These are phyloP conservation scores for Paramecium sonneborni DNA, from an alignment of 73 alveolate genomes.

Conservation along the genomic window DNA sequence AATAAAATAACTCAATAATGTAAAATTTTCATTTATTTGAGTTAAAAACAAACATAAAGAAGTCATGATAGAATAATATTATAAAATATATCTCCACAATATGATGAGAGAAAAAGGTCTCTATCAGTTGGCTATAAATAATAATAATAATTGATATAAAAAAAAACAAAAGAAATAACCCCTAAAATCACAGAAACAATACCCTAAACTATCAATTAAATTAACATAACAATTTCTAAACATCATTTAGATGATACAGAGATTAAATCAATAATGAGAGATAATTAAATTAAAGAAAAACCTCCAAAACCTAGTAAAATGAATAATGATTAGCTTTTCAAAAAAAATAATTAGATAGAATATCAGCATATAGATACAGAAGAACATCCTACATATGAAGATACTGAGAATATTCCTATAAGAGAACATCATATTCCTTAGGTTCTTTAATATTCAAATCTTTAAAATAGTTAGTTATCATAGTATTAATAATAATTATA, in stretches of 20 bases:
- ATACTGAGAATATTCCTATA: neutral
- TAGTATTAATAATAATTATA: neutral
- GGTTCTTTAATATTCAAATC: neutral
- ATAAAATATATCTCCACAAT: neutral
- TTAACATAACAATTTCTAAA: neutral
- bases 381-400: neutral
- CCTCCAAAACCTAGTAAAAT: neutral
- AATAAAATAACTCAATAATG: neutral
- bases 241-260: slow-evolving; percentile 44
- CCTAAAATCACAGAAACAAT: slow-evolving; percentile 16
- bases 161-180: neutral
- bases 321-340: neutral
- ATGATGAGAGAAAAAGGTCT: neutral
- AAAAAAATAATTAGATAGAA: neutral
- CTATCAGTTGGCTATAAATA: neutral
- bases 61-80: neutral
- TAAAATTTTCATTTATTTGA: neutral
- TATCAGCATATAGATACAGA: neutral
- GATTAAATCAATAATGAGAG: neutral
- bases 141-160: neutral
- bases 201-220: neutral
- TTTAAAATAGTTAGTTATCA: neutral
- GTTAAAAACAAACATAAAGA: neutral
- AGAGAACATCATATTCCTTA: neutral
- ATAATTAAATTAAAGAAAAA: neutral